Base-by-base conservation (phyloP, 2,329 filamentous ascomycete species). In the Immersiporthe knoxdaviesiana region DNA sequence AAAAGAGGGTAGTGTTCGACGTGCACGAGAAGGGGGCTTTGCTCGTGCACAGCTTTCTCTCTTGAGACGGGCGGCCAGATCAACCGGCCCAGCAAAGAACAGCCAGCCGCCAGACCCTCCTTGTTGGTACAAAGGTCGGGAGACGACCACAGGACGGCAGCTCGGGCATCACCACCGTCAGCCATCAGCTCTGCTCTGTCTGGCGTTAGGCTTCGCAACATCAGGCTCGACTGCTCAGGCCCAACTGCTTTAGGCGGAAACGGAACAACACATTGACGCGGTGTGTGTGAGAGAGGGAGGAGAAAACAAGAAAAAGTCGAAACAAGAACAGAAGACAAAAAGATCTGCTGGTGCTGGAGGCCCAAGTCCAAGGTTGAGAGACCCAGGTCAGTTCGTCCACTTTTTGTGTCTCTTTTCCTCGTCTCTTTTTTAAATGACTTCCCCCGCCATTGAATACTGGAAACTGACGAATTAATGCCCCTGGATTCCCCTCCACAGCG, bases 101-200 rank as follows among this genome's bases (percentile, higher is more conserved):
- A n/a, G 27, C 35, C 44, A 24, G n/a, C 67, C 61, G 56, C 30
- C 27, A 54, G 4, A 44, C 30, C 37, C 60, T n/a, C n/a, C n/a
- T n/a, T 63, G 64, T 65, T 37, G 62, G 68, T 56, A n/a, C 62
- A 66, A 35, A 35, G 58, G 41, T 56, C n/a, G 30, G 56, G 32
- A 62, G 58, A 47, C 39, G 39, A 54, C 54, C 56, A 66, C 44
- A n/a, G 44, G 30, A n/a, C 59, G 50, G 27, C 58, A 63, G 30
- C 35, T 52, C 35, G 59, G 59, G 59, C 59, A 62, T 37, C 56
- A 41, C n/a, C 24, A 47, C 61, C 30, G 61, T 30, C 58, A 59
- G 47, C 24, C 41, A n/a, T 8, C 52, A 30, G 52, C 52, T 56
- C 50, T 47, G 35, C 1, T 47, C 44, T 47, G 44, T 47, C 44